Evolutionary conservation across 2,329 filamentous ascomycete species (phyloP), one percentile per base, ranked within the genome.

Genomic region (Ophiostoma himal-ulmi): DNA sequence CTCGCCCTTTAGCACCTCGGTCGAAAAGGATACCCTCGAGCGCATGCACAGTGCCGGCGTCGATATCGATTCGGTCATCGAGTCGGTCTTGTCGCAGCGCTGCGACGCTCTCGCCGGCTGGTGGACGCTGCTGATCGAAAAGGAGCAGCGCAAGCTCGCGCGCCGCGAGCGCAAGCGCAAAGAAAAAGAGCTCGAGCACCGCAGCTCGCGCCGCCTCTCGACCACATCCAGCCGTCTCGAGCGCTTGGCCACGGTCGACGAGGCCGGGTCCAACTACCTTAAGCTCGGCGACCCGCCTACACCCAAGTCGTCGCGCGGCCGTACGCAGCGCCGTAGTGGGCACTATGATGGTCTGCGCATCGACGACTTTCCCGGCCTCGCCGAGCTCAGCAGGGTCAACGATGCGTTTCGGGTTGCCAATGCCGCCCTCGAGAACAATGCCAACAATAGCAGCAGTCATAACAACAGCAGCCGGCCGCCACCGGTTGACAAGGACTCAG

Each of bases 101-200:
- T 98, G 95, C 77, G 94, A 99, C 79, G 86, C 90, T 6, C 82
- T 99, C 67, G 92, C 93, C 68, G 95, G 95, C 6, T 99, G 95
- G 95, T 99, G 95, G 95, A 91, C 92, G 3, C 80, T 99, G 37
- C 81, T 99, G 54, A 88, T 98, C 11, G 95, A 98, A 77, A 99
- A 98, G 78, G 95, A 99, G 77, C 88, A 93, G 77, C 88, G 93
- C 10, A 99, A 99, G 79, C 89, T 94, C 74, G 85, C 82, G 73
- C 85, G 93, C 72, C 85, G 90, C 73, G 93, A 97, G 76, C 87
- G 88, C 69, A 97, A 94, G 77, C 87, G 94, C 10, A 93, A 86
- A 77, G 94, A 98, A 77, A 89, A 88, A 75, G 94, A 99, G 77
- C 57, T 64, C 7, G 71, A 98, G 76, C 88, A 88, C 70, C 90